Evolutionary conservation across 208 protist species (phyloP).

Genomic region (Wallacemonas sp.): DNA sequence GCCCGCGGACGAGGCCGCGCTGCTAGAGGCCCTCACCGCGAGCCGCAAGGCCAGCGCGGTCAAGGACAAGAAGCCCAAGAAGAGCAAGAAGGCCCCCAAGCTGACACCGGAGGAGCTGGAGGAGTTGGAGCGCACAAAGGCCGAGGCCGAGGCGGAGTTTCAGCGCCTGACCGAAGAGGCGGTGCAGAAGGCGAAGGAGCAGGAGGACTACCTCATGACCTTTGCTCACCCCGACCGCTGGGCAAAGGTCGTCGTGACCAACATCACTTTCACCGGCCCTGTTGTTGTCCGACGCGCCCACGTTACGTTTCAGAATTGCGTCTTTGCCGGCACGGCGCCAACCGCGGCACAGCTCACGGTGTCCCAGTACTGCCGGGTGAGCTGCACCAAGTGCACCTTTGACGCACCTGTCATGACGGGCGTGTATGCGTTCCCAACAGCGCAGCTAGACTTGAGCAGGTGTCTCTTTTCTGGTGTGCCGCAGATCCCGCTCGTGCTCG

Average conservation of each 20-base stretch:
- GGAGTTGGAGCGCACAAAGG: slow-evolving; percentile 62
- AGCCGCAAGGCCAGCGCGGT: slow-evolving; percentile 17
- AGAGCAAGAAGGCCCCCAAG: slow-evolving; percentile 55
- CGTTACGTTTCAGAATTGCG: slow-evolving; percentile 82
- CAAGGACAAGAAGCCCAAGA: slow-evolving; percentile 21
- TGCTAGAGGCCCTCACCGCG: slow-evolving; percentile 4
- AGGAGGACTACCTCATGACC: slow-evolving; percentile 81
- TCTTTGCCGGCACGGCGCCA: slow-evolving; percentile 31
- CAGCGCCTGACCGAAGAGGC: slow-evolving; percentile 66
- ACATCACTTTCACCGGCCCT: slow-evolving; percentile 73
- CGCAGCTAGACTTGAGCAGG: slow-evolving; percentile 49
- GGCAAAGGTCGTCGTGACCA: slow-evolving; percentile 59
- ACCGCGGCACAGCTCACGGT: slow-evolving; percentile 55
- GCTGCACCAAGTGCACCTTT: slow-evolving; percentile 78
- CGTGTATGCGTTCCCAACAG: slow-evolving; percentile 69
- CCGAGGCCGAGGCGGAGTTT: slow-evolving; percentile 55
- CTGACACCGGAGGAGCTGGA: slow-evolving; percentile 62
- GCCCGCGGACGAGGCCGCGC: slow-evolving; percentile 19
- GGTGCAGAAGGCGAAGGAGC: slow-evolving; percentile 49
- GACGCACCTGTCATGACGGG: slow-evolving; percentile 46
- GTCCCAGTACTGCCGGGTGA: slow-evolving; percentile 78
- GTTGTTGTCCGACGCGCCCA: slow-evolving; percentile 76
- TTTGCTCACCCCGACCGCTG: slow-evolving; percentile 84
- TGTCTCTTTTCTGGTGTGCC: slow-evolving; percentile 76
- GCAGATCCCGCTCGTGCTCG: slow-evolving; percentile 21